Evolutionary conservation across 371 early-diverging fungal genomes (phyloP).

Genomic region (Actinomortierella ambigua): DNA sequence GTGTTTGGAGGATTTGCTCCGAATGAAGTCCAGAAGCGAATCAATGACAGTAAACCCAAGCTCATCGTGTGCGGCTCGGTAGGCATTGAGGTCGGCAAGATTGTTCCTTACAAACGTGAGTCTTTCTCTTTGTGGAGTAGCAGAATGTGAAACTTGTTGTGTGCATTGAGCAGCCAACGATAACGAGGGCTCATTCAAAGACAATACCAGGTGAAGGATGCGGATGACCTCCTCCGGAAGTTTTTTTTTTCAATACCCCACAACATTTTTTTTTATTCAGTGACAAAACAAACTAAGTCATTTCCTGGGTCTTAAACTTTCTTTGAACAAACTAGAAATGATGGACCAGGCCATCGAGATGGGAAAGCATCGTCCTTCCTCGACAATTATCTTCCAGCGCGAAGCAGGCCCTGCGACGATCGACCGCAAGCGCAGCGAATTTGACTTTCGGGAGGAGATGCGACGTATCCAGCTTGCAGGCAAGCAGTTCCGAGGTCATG

Average conservation of each 20-base stretch:
- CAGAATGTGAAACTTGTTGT: too few relatives aligned
- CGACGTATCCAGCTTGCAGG: slow-evolving; percentile 41
- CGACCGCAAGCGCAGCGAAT: slow-evolving; percentile 58
- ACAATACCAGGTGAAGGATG: too few relatives aligned
- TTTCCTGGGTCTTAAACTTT: slow-evolving; percentile 16
- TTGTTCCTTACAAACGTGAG: slow-evolving; percentile 69
- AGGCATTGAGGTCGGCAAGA: slow-evolving; percentile 74
- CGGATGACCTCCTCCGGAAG: too few relatives aligned
- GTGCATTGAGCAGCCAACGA: too few relatives aligned
- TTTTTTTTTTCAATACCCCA: too few relatives aligned
- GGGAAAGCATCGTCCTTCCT: slow-evolving; percentile 56
- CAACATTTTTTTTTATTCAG: neutral
- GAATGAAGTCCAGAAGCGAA: slow-evolving; percentile 79
- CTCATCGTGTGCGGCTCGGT: slow-evolving; percentile 79
- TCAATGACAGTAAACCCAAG: slow-evolving; percentile 78
- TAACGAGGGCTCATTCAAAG: too few relatives aligned
- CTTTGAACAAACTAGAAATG: slow-evolving; percentile 56
- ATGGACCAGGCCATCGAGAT: slow-evolving; percentile 67
- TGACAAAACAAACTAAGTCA: neutral
- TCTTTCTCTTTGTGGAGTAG: neutral
- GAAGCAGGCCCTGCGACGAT: slow-evolving; percentile 54
- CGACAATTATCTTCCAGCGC: slow-evolving; percentile 66
- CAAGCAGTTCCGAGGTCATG: slow-evolving; percentile 54
- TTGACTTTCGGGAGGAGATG: slow-evolving; percentile 66
- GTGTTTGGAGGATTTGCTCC: slow-evolving; percentile 83